phyloP scores from a whole-genome alignment of 192 early-diverging fungal genomes.

The Linderina pennispora region DNA sequence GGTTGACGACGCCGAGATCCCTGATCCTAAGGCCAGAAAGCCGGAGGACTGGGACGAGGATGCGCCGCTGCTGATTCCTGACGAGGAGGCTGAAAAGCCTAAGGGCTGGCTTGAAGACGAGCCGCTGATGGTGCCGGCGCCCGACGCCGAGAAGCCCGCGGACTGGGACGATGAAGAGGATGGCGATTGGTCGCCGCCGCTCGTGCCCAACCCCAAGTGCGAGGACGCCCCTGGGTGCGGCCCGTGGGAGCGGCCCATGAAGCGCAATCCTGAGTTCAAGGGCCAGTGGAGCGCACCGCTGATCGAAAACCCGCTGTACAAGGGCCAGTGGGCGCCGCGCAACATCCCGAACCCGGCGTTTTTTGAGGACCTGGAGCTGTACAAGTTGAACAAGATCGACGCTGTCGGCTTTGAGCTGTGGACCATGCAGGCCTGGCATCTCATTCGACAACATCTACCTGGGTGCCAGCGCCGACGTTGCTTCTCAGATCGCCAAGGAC shows the following conservation, averaged over 20 bases:
- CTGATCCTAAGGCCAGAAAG: constrained; percentile 70
- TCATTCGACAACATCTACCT: constrained; percentile 91
- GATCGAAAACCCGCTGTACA: constrained; percentile 90
- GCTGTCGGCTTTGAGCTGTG: constrained; percentile 90
- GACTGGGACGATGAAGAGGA: constrained; percentile 94
- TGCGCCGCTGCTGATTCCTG: constrained; percentile 69
- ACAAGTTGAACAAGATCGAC: constrained; percentile 72
- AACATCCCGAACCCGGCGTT: constrained; percentile 81
- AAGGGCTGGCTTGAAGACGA: constrained; percentile 87
- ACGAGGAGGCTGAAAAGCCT: constrained; percentile 74
- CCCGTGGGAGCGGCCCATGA: constrained; percentile 72
- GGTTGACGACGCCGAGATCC: constrained; percentile 80
- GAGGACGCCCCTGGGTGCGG: constrained; percentile 68
- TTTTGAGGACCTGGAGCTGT: constrained; percentile 73
- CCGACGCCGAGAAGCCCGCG: constrained; percentile 73
- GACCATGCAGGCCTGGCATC: constrained; percentile 86
- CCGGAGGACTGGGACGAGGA: constrained; percentile 86
- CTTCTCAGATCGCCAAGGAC: constrained; percentile 65
- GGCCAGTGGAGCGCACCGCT: constrained; percentile 82
- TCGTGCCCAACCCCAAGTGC: constrained; percentile 77
- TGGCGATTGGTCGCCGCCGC: constrained; percentile 81
- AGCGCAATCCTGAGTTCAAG: constrained; percentile 81
- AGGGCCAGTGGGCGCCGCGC: constrained; percentile 80
- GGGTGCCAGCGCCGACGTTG: constrained; percentile 63
- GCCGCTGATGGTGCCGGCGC: constrained; percentile 65